These are phyloP conservation scores for Hypoxylon lenormandii DNA, from an alignment of 495 filamentous ascomycete species.

Conservation along the genomic window DNA sequence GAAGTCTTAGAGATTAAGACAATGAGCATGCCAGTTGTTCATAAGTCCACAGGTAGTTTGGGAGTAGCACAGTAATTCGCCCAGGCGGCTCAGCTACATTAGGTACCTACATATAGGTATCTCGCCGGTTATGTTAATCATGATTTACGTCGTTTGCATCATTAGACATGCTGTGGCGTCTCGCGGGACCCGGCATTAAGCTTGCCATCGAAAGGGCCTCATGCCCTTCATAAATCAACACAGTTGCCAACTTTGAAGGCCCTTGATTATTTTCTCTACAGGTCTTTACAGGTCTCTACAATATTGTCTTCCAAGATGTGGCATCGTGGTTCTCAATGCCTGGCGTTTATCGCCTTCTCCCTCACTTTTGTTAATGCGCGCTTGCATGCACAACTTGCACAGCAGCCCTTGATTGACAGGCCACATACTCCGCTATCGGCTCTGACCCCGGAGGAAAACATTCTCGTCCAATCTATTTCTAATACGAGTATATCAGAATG, in stretches of 20 bases:
- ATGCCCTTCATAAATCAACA: constrained; percentile 3
- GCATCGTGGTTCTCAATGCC: neutral
- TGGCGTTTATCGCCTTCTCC: constrained; percentile 8
- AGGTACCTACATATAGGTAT: no score
- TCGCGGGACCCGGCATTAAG: constrained; percentile 16
- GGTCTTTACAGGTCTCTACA: no score
- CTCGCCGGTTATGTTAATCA: no score
- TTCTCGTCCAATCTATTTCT: constrained; percentile 45
- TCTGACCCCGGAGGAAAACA: constrained; percentile 44
- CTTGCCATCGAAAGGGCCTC: neutral
- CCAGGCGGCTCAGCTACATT: no score
- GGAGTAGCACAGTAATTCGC: no score
- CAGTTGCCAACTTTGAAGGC: neutral
- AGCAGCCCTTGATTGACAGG: constrained; percentile 22
- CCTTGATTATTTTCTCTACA: neutral
- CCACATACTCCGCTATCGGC: constrained; percentile 42
- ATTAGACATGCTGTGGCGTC: neutral
- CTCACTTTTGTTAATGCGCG: constrained; percentile 34
- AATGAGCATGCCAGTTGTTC: no score
- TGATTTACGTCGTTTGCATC: no score
- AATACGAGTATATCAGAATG: constrained; percentile 50
- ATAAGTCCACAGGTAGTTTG: no score
- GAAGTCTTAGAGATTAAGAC: no score
- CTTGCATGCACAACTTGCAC: constrained; percentile 30
- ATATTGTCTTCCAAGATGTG: constrained; percentile 20